Evolutionary conservation across 495 filamentous ascomycete species (phyloP).

Genomic region (Hypoxylon lenormandii): DNA sequence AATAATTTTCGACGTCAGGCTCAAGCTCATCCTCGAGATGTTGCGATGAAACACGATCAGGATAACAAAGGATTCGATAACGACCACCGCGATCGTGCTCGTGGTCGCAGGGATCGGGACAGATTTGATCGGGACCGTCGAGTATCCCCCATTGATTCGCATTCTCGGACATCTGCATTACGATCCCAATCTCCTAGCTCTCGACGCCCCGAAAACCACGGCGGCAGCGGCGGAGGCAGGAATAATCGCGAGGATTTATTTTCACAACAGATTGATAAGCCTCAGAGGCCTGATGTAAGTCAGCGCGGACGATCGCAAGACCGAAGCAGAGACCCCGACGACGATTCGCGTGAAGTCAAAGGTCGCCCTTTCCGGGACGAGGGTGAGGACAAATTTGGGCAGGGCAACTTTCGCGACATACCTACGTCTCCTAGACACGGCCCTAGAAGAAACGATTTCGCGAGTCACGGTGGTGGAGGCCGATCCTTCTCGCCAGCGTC

Average conservation of each 20-base stretch:
- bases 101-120: constrained; percentile 49
- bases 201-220: constrained; percentile 30
- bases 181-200: constrained; percentile 46
- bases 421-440: constrained; percentile 47
- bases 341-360: constrained; percentile 41
- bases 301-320: constrained; percentile 46
- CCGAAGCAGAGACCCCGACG: constrained; percentile 24
- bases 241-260: constrained; percentile 35
- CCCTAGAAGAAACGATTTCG: constrained; percentile 34
- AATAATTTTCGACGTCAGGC: constrained; percentile 25
- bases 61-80: constrained; percentile 38
- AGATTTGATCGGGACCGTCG: constrained; percentile 40
- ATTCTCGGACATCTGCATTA: constrained; percentile 35
- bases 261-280: constrained; percentile 34
- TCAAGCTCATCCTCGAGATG: constrained; percentile 42
- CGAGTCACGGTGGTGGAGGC: constrained; percentile 39
- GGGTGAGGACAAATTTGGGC: constrained; percentile 23
- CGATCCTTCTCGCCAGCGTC: constrained; percentile 49
- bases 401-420: constrained; percentile 36
- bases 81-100: constrained; percentile 46
- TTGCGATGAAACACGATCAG: constrained; percentile 50
- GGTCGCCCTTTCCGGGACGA: constrained; percentile 36
- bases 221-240: constrained; percentile 31
- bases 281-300: constrained; percentile 40
- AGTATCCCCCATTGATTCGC: constrained; percentile 38